These are phyloP conservation scores for Trichoderma lentiforme DNA, from an alignment of 2,329 filamentous ascomycete species.

Conservation along the genomic window DNA sequence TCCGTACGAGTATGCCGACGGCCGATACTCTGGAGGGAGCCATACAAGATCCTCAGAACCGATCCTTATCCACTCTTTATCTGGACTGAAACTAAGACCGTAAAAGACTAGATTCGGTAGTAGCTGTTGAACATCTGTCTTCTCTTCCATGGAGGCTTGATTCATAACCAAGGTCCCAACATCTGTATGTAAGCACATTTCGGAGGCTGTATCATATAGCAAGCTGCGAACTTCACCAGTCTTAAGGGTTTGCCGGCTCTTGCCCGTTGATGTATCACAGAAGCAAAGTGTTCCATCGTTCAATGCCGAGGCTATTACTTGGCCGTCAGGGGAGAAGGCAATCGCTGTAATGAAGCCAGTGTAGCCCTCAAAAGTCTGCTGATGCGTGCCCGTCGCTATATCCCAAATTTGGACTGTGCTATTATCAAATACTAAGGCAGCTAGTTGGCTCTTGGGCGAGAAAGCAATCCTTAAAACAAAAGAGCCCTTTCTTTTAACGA, in stretches of 20 bases:
- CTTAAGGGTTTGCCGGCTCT: background rate
- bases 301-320: background rate
- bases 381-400: background rate
- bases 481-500: background rate
- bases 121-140: background rate
- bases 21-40: background rate
- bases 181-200: background rate
- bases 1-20: too few relatives aligned
- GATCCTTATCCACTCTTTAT: background rate
- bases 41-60: background rate
- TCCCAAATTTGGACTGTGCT: background rate
- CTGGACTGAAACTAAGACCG: background rate
- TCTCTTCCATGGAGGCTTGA: background rate
- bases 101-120: background rate
- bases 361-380: background rate
- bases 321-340: background rate
- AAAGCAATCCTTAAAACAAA: background rate
- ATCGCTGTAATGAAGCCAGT: background rate
- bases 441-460: background rate
- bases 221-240: background rate
- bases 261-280: background rate
- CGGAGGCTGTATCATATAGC: background rate
- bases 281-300: background rate
- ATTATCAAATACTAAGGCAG: background rate
- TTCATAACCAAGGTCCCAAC: background rate